phyloP scores from a whole-genome alignment of 257 asterid species.

The Solanum ossicruentum region DNA sequence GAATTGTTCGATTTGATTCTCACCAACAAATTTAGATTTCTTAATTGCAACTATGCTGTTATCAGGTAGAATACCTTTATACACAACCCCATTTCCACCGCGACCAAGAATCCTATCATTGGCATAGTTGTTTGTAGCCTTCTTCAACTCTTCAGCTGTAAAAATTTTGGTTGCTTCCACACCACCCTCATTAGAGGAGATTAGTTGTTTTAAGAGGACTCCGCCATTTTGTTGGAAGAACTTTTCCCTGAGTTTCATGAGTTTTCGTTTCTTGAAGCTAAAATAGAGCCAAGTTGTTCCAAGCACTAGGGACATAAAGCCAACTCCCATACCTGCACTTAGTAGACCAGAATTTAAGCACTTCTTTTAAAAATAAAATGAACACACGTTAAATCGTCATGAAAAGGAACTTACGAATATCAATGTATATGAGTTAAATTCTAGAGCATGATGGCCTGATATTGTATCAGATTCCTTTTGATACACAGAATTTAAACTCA shows the following conservation, averaged over 20 bases:
- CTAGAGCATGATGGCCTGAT: not conserved
- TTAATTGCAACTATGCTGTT: conserved; percentile 35
- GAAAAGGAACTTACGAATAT: too few relatives aligned
- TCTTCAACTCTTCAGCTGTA: not conserved
- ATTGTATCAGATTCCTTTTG: not conserved
- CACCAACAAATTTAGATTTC: conserved; percentile 33
- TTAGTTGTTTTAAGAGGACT: conserved; percentile 32
- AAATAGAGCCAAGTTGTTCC: conserved; percentile 43
- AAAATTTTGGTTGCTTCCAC: conserved; percentile 3
- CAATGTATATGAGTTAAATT: not conserved
- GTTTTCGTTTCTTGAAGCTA: conserved; percentile 27
- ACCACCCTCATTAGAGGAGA: conserved; percentile 27
- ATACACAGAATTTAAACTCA: too few relatives aligned
- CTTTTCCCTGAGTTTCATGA: conserved; percentile 28
- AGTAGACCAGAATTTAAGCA: not conserved
- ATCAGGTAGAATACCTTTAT: conserved; percentile 33
- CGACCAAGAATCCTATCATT: conserved; percentile 40
- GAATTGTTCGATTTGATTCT: conserved; percentile 43
- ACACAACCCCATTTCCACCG: conserved; percentile 52
- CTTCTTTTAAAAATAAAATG: too few relatives aligned
- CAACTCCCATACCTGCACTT: conserved; percentile 44
- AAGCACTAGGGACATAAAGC: conserved; percentile 36
- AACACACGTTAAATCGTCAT: too few relatives aligned
- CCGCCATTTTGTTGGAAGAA: conserved; percentile 81
- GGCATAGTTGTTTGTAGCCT: conserved; percentile 6